Evolutionary conservation across 495 filamentous ascomycete genomes (phyloP), one percentile per base, ranked within the genome.

Genomic region (Daldinia concentrica): DNA sequence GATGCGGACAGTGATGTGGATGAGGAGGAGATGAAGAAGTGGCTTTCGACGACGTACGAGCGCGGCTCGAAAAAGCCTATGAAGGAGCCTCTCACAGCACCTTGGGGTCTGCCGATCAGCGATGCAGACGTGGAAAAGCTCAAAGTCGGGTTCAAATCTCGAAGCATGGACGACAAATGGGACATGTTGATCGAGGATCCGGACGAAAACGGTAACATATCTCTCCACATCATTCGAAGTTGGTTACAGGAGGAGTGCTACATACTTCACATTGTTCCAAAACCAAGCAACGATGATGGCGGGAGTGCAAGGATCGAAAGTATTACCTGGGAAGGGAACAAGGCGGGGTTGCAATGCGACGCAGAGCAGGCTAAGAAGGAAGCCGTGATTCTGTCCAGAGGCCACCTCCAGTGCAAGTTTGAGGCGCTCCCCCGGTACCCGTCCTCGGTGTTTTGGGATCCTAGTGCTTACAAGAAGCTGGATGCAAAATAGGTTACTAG

Each of bases 331-430:
- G 54, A 57, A 57, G 26, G 29, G 1, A 57, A 57, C 30, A 57
- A 57, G 30, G 54, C 12, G 3, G 54, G 54, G 7, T n/a, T 57
- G 9, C 54, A 36, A 6, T 30, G 26, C 17, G 26, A 27, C 14
- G 54, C 26, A 15, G 54, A 57, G 54, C 54, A 57, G 54, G 54
- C 54, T 8, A n/a, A 37, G 30, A 57, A 57, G 54, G 54, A 57
- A 24, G 54, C n/a, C 14, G 54, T 57, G 27, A 57, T 57, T 15
- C 12, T 57, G 8, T 7, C n/a, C 17, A 36, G 54, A 36, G 26
- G 54, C 54, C 30, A 30, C 17, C 54, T 57, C 5, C 0, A 15
- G 1, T 57, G 54, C 54, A 12, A 36, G 26, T 57, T 57, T 57
- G 54, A 57, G 12, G 6, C 5, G 27, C 54, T 57, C n/a, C 54